Percentiles rank a stretch among this genome's conserved stretches.
Evolutionary conservation across 805 yeast species (phyloP).

Genomic region (Brettanomyces naardenensis): DNA sequence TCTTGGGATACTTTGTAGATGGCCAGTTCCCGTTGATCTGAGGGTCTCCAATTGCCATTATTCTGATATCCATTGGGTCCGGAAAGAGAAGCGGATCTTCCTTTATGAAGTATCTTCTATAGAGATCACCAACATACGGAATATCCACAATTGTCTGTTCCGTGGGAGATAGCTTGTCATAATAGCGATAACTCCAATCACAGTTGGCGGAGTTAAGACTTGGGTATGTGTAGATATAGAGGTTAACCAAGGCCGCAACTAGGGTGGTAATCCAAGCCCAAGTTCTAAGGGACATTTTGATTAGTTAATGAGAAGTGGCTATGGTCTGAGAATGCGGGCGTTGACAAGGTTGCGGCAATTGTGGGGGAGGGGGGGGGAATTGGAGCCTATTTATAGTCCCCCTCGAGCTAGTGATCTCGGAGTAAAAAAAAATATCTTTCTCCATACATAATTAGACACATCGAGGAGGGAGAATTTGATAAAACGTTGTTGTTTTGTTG

Average conservation of each 20-base stretch:
- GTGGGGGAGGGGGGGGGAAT: too few species aligned
- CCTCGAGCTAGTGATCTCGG: too few species aligned
- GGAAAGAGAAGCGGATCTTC: slow-evolving; percentile 13
- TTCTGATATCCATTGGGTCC: slow-evolving; percentile 33
- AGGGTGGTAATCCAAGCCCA: slow-evolving; percentile 24
- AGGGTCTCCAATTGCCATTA: slow-evolving; percentile 91
- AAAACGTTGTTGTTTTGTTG: too few species aligned
- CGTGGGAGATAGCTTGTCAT: slow-evolving; percentile 12
- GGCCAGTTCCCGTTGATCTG: slow-evolving; percentile 89
- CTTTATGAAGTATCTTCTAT: slow-evolving; percentile 22
- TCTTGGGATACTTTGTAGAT: slow-evolving; percentile 58
- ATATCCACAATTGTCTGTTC: slow-evolving; percentile 12
- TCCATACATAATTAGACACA: too few species aligned
- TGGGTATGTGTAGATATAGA: slow-evolving; percentile 72
- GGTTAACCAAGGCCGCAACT: slow-evolving; percentile 41
- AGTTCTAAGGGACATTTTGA: neutral
- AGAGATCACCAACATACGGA: slow-evolving; percentile 29
- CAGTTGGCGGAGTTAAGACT: slow-evolving; percentile 47
- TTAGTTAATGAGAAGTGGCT: too few species aligned
- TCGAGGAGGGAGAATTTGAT: too few species aligned
- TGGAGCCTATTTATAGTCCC: too few species aligned
- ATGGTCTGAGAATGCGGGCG: too few species aligned
- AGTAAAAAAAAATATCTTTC: too few species aligned
- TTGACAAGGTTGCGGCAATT: too few species aligned
- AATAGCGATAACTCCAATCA: slow-evolving; percentile 43